Evolutionary conservation across 345 rosid species (phyloP).

Genomic region (Xanthoceras sorbifolium): DNA sequence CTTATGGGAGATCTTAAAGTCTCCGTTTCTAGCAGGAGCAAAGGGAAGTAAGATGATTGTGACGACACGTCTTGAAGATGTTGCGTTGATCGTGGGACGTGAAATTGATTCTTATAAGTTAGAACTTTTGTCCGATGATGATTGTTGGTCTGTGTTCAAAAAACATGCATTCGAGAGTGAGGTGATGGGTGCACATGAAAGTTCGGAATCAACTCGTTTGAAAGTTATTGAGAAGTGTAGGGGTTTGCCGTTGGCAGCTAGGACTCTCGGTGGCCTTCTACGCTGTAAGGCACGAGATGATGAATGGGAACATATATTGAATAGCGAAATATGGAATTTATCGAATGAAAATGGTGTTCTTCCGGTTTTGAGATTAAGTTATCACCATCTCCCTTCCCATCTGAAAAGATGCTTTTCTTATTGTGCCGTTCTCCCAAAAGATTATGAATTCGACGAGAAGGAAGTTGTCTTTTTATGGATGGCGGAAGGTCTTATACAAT

Average conservation of each 20-base stretch:
- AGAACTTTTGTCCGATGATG: slow-evolving; percentile 11
- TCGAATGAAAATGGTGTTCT: neutral
- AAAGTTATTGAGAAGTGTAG: slow-evolving; percentile 10
- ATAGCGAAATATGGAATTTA: neutral
- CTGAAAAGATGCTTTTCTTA: slow-evolving; percentile 21
- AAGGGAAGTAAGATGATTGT: neutral
- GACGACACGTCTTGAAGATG: neutral
- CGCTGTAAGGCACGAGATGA: neutral
- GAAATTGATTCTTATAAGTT: neutral
- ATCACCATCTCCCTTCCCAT: neutral
- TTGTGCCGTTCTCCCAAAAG: slow-evolving; percentile 23
- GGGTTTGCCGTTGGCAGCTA: slow-evolving; percentile 24
- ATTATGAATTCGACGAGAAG: slow-evolving; percentile 17
- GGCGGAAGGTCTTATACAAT: slow-evolving; percentile 24
- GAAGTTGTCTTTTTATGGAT: slow-evolving; percentile 21
- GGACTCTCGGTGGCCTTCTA: slow-evolving; percentile 20
- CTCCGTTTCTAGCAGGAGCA: neutral
- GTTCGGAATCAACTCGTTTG: neutral
- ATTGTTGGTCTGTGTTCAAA: slow-evolving; percentile 17
- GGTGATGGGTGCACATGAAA: neutral
- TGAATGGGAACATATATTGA: slow-evolving; percentile 14
- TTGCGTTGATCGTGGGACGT: neutral
- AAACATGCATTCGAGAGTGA: slow-evolving; percentile 6
- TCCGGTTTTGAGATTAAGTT: neutral
- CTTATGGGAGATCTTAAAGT: neutral